These are phyloP conservation scores for Saccharomyces paradoxus DNA, from an alignment of 805 yeast genomes.

Conservation along the genomic window DNA sequence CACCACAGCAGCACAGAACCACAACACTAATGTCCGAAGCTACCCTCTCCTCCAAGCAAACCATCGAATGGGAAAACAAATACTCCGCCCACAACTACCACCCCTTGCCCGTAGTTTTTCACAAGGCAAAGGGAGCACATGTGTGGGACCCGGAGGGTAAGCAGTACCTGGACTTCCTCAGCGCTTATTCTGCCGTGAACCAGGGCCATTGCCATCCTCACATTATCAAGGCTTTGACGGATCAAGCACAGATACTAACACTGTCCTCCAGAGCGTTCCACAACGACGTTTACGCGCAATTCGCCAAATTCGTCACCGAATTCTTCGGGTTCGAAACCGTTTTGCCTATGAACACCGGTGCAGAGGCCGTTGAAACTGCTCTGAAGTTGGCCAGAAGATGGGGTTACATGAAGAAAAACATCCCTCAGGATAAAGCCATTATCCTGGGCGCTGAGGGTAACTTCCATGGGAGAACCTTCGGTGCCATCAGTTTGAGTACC, in stretches of 20 bases:
- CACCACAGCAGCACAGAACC: not conserved
- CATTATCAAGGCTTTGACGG: slow-evolving; percentile 73
- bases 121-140: slow-evolving; percentile 79
- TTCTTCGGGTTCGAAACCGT: slow-evolving; percentile 87
- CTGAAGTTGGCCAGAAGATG: slow-evolving; percentile 92
- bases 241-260: slow-evolving; percentile 80
- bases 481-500: slow-evolving; percentile 91
- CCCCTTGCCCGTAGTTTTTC: slow-evolving; percentile 90
- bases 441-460: slow-evolving; percentile 81
- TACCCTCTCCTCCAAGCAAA: slow-evolving; percentile 53
- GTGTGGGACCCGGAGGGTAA: slow-evolving; percentile 99
- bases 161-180: slow-evolving; percentile 82
- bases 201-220: slow-evolving; percentile 98
- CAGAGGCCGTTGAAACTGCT: slow-evolving; percentile 96
- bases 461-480: slow-evolving; percentile 95
- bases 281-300: slow-evolving; percentile 77
- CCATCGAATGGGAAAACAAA: slow-evolving; percentile 59
- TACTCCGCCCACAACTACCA: slow-evolving; percentile 96
- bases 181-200: slow-evolving; percentile 95
- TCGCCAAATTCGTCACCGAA: slow-evolving; percentile 81
- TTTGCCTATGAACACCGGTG: slow-evolving; percentile 97
- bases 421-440: slow-evolving; percentile 76
- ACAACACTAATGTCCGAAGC: slow-evolving; percentile 24
- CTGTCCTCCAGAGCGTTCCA: slow-evolving; percentile 89
- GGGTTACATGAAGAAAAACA: slow-evolving; percentile 87